These are phyloP conservation scores for Saccharomycopsis oosterbeekiorum DNA, from an alignment of 805 yeast species.

Conservation along the genomic window DNA sequence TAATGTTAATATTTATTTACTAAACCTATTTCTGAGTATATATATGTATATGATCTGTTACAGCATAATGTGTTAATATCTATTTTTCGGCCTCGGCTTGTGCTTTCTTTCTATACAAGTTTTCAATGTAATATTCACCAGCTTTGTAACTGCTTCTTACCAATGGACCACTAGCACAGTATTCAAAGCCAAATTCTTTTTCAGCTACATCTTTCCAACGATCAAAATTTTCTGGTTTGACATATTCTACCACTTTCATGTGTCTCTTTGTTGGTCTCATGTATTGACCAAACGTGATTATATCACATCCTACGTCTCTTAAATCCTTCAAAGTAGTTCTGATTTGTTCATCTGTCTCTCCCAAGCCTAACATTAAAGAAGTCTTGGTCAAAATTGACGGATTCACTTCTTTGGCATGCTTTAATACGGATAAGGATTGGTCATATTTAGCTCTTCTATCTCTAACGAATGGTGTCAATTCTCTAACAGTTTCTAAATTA, in stretches of 20 bases:
- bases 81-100: background rate
- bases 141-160: slow-evolving; percentile 97
- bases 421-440: slow-evolving; percentile 71
- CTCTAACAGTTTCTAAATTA: slow-evolving; percentile 94
- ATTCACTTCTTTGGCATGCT: slow-evolving; percentile 68
- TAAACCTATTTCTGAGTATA: too few relatives aligned
- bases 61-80: too few relatives aligned
- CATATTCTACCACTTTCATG: slow-evolving; percentile 94
- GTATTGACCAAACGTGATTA: slow-evolving; percentile 97
- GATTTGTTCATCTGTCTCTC: slow-evolving; percentile 90
- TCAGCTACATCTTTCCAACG: slow-evolving; percentile 81
- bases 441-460: slow-evolving; percentile 94
- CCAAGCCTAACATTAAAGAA: slow-evolving; percentile 92
- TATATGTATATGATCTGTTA: too few relatives aligned
- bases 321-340: slow-evolving; percentile 66
- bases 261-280: slow-evolving; percentile 99
- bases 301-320: slow-evolving; percentile 73
- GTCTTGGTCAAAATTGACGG: slow-evolving; percentile 82
- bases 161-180: slow-evolving; percentile 95
- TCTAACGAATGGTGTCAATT: slow-evolving; percentile 84
- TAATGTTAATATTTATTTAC: too few relatives aligned
- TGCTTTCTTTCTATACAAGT: slow-evolving; percentile 65
- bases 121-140: slow-evolving; percentile 95
- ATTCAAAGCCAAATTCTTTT: slow-evolving; percentile 80
- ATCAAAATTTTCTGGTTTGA: slow-evolving; percentile 89